Evolutionary conservation across 2,329 filamentous ascomycete genomes (phyloP), one percentile per base, ranked within the genome.

Genomic region (Chrysosphaeria jannelii): DNA sequence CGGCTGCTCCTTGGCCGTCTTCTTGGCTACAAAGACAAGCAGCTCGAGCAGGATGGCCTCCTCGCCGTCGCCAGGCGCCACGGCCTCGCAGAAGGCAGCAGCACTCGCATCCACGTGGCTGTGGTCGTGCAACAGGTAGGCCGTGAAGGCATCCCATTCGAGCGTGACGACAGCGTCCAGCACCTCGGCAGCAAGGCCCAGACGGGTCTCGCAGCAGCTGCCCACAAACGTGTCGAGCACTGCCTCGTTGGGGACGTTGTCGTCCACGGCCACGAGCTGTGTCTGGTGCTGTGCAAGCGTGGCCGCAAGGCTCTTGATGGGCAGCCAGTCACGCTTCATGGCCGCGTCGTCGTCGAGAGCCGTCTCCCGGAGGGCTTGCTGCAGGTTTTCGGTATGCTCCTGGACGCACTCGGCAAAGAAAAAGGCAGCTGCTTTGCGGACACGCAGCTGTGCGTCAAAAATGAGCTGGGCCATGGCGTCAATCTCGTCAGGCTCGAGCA

Each of bases 71-170:
- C 59, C 54, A 5, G 81, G 65, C 20, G 69, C 71, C 33, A 75
- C 69, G 14, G 68, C 59, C 29, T 59, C 57, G 35, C 70, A 74
- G 23, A 88, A 57, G 13, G 57, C 52, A 10, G 49, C 49, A 23
- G 72, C 58, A 2, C 36, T 46, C 37, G n/a, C 11, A n/a, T 22
- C 20, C 19, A 11, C 18, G 13, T 12, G 7, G 1, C 78, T 85
- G 41, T 93, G 79, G 36, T 97, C 85, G 39, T 75, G 89, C 2
- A 97, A 51, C 5, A 97, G 56, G 41, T 91, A 97, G 10, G 78
- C 78, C 13, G 78, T 70, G 27, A 97, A 45, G 4, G 71, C 57
- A 37, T 89, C 74, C 85, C 85, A 97, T 27, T 78, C 65, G 14
- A 91, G 56, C 34, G 85, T 75, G 1, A 63, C 52, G 29, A 91